These are phyloP conservation scores for Apophysomyces ossiformis DNA, from an alignment of 371 early-diverging fungal species.

Conservation along the genomic window DNA sequence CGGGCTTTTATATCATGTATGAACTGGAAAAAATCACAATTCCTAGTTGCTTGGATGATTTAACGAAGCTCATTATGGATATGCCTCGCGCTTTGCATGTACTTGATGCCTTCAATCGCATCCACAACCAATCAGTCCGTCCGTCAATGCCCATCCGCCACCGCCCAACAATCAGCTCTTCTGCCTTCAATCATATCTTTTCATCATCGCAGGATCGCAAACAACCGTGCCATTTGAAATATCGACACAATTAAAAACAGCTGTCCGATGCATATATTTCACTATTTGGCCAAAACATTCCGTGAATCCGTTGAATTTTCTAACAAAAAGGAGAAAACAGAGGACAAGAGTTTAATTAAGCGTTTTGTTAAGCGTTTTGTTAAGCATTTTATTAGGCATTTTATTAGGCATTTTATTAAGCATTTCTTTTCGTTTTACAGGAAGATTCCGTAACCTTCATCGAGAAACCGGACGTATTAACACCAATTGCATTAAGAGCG, in stretches of 20 bases:
- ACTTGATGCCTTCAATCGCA: conserved; percentile 18
- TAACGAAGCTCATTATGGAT: conserved; percentile 21
- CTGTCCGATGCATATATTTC: too few relatives aligned
- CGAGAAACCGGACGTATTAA: too few relatives aligned
- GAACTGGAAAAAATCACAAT: conserved; percentile 26
- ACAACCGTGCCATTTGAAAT: conserved; percentile 15
- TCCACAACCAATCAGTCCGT: conserved; percentile 6
- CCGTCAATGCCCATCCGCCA: conserved; percentile 4
- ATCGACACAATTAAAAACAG: conserved; percentile 1
- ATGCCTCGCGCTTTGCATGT: conserved; percentile 14
- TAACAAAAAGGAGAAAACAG: too few relatives aligned
- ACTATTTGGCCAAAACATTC: too few relatives aligned
- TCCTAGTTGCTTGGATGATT: conserved; percentile 24
- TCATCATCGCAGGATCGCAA: conserved; percentile 20
- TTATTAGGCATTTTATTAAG: too few relatives aligned
- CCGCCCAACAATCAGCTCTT: conserved; percentile 23
- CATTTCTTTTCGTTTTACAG: too few relatives aligned
- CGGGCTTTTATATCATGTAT: conserved; percentile 23
- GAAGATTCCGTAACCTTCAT: too few relatives aligned
- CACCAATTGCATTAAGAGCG: too few relatives aligned
- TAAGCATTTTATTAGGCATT: too few relatives aligned
- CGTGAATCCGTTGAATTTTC: too few relatives aligned
- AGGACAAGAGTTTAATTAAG: too few relatives aligned
- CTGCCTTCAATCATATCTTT: conserved; percentile 15
- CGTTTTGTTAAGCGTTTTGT: too few relatives aligned